These are phyloP conservation scores for Calophaca sinica DNA, from an alignment of 306 rosid species.

Conservation along the genomic window DNA sequence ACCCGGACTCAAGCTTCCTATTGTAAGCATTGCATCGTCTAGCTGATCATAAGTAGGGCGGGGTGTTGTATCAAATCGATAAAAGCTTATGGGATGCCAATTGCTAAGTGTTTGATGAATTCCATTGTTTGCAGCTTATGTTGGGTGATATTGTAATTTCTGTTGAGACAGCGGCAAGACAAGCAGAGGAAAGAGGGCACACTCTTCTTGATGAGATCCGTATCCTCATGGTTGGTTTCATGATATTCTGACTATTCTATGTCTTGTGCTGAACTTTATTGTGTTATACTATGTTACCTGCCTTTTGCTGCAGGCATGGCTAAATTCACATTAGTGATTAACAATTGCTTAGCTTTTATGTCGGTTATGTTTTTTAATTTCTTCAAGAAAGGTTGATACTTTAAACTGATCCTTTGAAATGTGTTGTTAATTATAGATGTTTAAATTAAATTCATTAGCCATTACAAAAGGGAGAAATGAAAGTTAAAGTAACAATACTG, in stretches of 20 bases:
- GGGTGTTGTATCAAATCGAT: constrained; percentile 24
- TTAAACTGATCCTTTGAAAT: constrained; percentile 36
- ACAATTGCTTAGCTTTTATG: constrained; percentile 25
- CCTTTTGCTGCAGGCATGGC: constrained; percentile 11
- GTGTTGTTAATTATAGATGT: background rate
- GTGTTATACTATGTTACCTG: constrained; percentile 18
- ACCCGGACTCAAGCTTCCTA: constrained; percentile 77
- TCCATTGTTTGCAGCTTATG: constrained; percentile 76
- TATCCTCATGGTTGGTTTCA: constrained; percentile 76
- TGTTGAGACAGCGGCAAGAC: constrained; percentile 89
- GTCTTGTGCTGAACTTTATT: constrained; percentile 21
- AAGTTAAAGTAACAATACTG: constrained; percentile 5
- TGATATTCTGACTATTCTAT: constrained; percentile 42
- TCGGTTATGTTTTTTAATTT: constrained; percentile 28
- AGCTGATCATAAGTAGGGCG: constrained; percentile 28
- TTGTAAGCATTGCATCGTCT: constrained; percentile 60
- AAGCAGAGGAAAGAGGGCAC: constrained; percentile 90
- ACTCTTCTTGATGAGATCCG: constrained; percentile 88
- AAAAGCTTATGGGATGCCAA: background rate
- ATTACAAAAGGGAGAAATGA: background rate
- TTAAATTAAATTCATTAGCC: constrained; percentile 6
- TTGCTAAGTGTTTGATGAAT: constrained; percentile 38
- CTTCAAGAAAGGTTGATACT: background rate
- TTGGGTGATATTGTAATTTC: constrained; percentile 90
- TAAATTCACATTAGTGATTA: constrained; percentile 25